These are phyloP conservation scores for Ilex paraguariensis DNA, from an alignment of 305 asterid genomes.

Conservation along the genomic window DNA sequence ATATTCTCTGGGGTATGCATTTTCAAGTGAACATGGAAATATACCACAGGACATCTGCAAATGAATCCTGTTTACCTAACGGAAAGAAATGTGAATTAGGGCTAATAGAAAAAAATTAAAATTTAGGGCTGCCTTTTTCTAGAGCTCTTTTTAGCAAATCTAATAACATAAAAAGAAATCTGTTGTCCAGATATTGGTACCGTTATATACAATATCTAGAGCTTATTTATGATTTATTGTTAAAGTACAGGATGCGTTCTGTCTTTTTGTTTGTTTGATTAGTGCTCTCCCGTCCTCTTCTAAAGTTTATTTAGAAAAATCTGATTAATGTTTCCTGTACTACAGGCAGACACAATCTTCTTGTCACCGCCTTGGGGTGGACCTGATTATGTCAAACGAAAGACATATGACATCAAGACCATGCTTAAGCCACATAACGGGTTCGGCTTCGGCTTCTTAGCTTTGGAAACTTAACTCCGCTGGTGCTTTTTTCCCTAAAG, in stretches of 20 bases:
- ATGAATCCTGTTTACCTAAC: not conserved
- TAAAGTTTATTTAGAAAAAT: not conserved
- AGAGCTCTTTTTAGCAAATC: not conserved
- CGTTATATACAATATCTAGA: no score
- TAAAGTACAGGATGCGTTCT: not conserved
- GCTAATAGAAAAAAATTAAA: not conserved
- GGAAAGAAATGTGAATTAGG: not conserved
- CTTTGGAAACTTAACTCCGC: not conserved
- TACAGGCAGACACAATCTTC: slow-evolving; percentile 75
- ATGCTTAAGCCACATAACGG: slow-evolving; percentile 90
- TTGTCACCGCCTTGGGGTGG: slow-evolving; percentile 99
- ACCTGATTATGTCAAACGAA: slow-evolving; percentile 71
- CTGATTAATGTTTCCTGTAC: slow-evolving; percentile 2
- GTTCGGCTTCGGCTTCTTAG: slow-evolving; percentile 30
- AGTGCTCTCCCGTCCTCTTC: not conserved
- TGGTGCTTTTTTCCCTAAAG: not conserved
- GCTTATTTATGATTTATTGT: not conserved
- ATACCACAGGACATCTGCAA: no score
- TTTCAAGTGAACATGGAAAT: not conserved
- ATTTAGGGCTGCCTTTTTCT: not conserved
- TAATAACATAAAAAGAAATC: not conserved
- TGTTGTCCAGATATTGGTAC: not conserved
- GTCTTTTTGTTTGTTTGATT: not conserved
- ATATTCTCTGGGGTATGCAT: not conserved
- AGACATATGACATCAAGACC: slow-evolving; percentile 57